These are phyloP conservation scores for Myxozyma sirexii DNA, from an alignment of 805 yeast species.

Conservation along the genomic window DNA sequence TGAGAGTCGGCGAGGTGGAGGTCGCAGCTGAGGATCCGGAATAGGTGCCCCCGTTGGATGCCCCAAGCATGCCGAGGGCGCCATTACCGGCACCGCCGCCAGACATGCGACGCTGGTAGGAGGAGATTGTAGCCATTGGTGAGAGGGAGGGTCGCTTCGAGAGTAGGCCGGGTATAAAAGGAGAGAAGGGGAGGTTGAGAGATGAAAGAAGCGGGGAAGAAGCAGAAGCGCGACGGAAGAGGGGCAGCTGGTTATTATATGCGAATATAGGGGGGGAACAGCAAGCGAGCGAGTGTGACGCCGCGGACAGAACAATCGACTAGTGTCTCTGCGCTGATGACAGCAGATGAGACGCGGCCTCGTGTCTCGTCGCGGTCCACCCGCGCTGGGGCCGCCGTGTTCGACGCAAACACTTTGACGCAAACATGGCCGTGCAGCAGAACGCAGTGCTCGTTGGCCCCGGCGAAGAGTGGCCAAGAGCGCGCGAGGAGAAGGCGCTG, in stretches of 20 bases:
- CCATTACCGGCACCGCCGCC: constrained; percentile 14
- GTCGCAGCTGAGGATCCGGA: constrained; percentile 12
- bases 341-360: too few relatives aligned
- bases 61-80: constrained; percentile 11
- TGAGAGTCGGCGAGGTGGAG: constrained; percentile 20
- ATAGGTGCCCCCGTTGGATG: constrained; percentile 4
- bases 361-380: too few relatives aligned
- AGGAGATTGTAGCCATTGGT: constrained; percentile 10
- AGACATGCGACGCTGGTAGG: constrained; percentile 28
- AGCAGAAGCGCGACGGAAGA: background rate
- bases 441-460: too few relatives aligned
- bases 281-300: background rate
- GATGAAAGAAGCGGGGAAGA: background rate
- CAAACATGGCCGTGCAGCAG: too few relatives aligned
- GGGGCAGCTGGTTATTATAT: background rate
- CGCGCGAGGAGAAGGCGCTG: too few relatives aligned
- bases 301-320: background rate
- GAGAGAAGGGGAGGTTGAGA: background rate
- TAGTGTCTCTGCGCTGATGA: too few relatives aligned
- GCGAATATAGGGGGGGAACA: background rate
- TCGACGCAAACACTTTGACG: too few relatives aligned
- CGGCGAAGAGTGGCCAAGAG: too few relatives aligned
- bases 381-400: too few relatives aligned
- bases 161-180: background rate
- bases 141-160: too few relatives aligned